Evolutionary conservation across 2,329 filamentous ascomycete species (phyloP), one percentile per base, ranked within the genome.

Genomic region (Pleomassaria siparia): DNA sequence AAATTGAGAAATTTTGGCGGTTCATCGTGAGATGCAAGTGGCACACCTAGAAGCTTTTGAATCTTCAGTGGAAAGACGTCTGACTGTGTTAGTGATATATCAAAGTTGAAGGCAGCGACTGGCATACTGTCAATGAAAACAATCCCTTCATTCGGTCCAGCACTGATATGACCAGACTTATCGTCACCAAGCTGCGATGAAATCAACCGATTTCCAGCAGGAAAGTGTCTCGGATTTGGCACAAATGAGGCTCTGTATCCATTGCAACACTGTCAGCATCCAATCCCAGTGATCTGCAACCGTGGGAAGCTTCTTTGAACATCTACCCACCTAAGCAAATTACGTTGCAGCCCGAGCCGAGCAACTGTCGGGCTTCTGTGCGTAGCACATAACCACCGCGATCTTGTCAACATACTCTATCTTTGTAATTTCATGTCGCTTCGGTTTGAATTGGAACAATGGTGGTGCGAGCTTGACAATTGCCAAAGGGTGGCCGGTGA

Each of bases 41-140:
- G 76, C 2, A 84, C 64, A 10, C 79, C 74, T 20, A 83, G 69
- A 2, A 84, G 64, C 76, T 83, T 86, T 60, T 81, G 80, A 26
- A 96, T 78, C 58, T 84, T 88, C 22, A 94, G 77, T 1, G 92
- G 92, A 51, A 95, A 95, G 41, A 97, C 80, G 71, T 94, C 88
- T 91, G 43, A 6, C 21, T 20, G 16, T 13, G 43, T 58, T 13
- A 57, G 40, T 28, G 5, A 25, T 39, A 20, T 20, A 13, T 37
- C 10, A 30, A 4, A 13, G 8, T 16, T 7, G 29, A 63, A 21
- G 21, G 8, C 28, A 63, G 83, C 5, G 7, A 36, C 9, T 2
- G 8, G n/a, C 45, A 66, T 72, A 91, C 88, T 95, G 67, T 95
- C 91, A 63, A 97, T 86, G 74, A 95, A 99, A 6, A 96, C 71